Percentiles rank a stretch among this genome's conserved stretches.
Conservation (phyloP, 2,329 filamentous ascomycete genomes). For the Neonectria ditissima region DNA sequence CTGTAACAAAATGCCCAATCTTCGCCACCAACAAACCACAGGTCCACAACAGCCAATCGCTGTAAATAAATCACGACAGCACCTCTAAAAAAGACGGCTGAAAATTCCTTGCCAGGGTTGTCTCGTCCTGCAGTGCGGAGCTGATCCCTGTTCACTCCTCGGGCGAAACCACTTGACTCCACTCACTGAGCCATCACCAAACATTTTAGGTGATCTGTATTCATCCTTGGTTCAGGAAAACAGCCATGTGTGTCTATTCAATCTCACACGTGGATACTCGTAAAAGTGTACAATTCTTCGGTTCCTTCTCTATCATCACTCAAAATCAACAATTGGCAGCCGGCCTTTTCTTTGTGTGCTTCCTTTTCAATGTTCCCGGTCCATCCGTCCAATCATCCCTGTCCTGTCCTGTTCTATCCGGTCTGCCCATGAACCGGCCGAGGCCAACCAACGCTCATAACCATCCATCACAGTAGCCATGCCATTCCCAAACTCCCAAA, state of each 20-base stretch:
- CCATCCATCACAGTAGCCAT: constrained; percentile 19
- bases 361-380: constrained; percentile 3
- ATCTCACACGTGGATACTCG: not conserved
- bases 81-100: not conserved
- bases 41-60: not conserved
- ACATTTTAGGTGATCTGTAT: not conserved
- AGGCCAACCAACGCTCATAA: constrained; percentile 20
- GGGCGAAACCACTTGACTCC: not conserved
- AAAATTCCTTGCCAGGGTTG: constrained; percentile 1
- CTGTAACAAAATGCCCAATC: not conserved
- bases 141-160: not conserved
- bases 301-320: not conserved
- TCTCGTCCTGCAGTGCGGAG: not conserved
- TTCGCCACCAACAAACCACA: not conserved
- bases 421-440: constrained; percentile 1
- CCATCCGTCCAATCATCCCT: constrained; percentile 18
- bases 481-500: constrained; percentile 27
- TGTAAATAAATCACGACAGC: not conserved
- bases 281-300: not conserved
- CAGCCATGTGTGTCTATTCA: not conserved
- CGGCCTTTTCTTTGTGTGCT: not conserved
- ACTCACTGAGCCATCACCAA: not conserved
- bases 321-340: not conserved
- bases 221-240: not conserved
- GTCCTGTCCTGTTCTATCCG: constrained; percentile 13